phyloP scores from a whole-genome alignment of 73 alveolate genomes.

The Tetrahymena malaccensis region DNA sequence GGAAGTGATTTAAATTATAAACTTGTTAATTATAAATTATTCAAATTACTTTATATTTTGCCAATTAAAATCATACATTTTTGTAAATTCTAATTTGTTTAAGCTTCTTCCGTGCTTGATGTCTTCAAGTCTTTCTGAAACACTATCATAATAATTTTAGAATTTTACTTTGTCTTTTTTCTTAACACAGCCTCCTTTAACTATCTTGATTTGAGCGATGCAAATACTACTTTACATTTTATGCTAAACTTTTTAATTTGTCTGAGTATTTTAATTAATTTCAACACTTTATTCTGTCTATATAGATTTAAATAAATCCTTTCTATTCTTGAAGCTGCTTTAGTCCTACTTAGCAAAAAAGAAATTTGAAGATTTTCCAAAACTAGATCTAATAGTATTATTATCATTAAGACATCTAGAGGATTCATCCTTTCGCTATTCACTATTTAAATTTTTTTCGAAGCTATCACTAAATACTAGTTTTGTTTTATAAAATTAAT shows the following conservation, averaged over 20 bases:
- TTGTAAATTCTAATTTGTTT: not conserved
- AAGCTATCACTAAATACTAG: not conserved
- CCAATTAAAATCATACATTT: not conserved
- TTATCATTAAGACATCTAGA: not conserved
- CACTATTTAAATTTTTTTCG: not conserved
- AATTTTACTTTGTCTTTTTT: not conserved
- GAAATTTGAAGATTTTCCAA: not conserved
- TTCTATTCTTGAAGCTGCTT: not conserved
- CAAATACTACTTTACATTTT: not conserved
- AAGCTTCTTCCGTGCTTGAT: not conserved
- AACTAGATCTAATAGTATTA: not conserved
- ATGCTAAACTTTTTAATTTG: not conserved
- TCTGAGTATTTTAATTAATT: not conserved
- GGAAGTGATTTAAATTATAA: not conserved
- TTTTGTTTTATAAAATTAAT: not conserved
- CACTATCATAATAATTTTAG: not conserved
- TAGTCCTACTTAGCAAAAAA: not conserved
- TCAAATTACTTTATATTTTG: not conserved
- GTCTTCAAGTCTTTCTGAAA: not conserved
- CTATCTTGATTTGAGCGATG: not conserved
- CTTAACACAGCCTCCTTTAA: not conserved
- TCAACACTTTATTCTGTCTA: not conserved
- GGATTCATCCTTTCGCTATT: not conserved
- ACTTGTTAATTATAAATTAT: not conserved
- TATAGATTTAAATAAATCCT: not conserved